Base-by-base conservation (phyloP, 352 stramenopile genomes). In the Phytophthora foliorum region DNA sequence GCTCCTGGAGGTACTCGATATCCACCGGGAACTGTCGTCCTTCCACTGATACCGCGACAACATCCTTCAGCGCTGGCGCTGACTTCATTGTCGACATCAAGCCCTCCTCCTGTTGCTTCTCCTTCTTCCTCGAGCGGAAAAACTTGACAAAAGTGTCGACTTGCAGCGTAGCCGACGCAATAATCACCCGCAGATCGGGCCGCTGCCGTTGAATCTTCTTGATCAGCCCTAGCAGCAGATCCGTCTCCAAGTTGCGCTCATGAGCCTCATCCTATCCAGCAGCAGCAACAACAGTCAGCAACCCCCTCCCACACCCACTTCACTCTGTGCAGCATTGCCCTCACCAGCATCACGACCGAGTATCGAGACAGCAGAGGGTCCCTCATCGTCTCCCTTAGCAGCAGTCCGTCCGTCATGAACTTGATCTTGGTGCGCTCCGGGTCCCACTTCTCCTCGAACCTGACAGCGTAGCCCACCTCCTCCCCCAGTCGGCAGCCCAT, bases 361-460 rank as follows among this genome's bases (percentile, higher is more conserved):
- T 95, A 95, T 4, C 77, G 69, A 2, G 81, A 90, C 32, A 95
- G 77, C 56, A 95, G 59, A 39, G 88, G 88, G 53, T 95, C 88
- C 36, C 88, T 66, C 86, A 95, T 93, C 6, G 84, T 92, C 75
- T 99, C 98, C 44, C 98, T 85, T 44, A 99, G 78, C 36, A 99
- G 81, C 90, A 99, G 98, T 58, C 98, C 98, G 78, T 99, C 98
- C 14, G 98, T 99, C 84, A 99, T 98, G 84, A 99, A 99, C 78
- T 98, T 98, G 64, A 99, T 93, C 24, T 93, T 78, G n/a, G 98
- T 99, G 9, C 44, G 52, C 22, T 89, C 61, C 2, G 81, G 67
- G 29, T 92, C 79, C 81, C 84, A 93, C 34, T 98, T 91, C 57
- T 99, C 98, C 66, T 99, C 98, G 74, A 99, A 99, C n/a, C 98